These are phyloP conservation scores for Clarkia xantiana DNA, from an alignment of 345 rosid genomes.

Conservation along the genomic window DNA sequence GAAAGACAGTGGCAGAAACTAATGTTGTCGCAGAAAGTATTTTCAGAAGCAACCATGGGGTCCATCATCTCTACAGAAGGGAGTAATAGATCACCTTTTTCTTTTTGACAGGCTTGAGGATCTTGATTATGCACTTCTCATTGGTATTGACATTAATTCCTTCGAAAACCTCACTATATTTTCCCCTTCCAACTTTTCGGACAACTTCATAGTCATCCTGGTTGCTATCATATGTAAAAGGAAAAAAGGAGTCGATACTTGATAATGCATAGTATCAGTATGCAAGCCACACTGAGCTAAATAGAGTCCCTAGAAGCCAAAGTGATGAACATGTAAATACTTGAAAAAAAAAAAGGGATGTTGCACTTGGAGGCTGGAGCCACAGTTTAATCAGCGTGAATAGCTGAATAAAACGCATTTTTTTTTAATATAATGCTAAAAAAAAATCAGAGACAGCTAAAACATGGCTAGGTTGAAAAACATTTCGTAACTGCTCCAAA, in stretches of 20 bases:
- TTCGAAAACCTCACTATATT: constrained; percentile 93
- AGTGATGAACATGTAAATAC: no score
- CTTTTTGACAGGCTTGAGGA: constrained; percentile 95
- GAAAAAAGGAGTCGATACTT: neutral
- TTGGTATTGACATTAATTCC: constrained; percentile 66
- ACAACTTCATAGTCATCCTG: constrained; percentile 94
- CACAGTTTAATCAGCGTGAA: no score
- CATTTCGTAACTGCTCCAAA: no score
- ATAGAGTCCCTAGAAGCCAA: no score
- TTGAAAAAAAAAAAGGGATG: no score
- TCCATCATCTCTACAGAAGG: neutral
- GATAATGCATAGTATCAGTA: neutral
- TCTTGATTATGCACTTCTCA: constrained; percentile 87
- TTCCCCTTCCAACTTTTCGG: constrained; percentile 94
- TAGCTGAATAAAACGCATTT: no score
- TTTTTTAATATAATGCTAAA: no score
- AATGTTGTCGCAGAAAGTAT: neutral
- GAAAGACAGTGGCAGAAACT: neutral
- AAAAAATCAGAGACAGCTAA: no score
- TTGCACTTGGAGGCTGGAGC: no score
- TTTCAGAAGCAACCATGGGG: neutral
- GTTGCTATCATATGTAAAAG: constrained; percentile 30
- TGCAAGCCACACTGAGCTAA: no score
- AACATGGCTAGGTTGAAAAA: no score
- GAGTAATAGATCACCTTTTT: constrained; percentile 54